Conservation (phyloP, 2,329 filamentous ascomycete species). For the Aspergillus sp. region DNA sequence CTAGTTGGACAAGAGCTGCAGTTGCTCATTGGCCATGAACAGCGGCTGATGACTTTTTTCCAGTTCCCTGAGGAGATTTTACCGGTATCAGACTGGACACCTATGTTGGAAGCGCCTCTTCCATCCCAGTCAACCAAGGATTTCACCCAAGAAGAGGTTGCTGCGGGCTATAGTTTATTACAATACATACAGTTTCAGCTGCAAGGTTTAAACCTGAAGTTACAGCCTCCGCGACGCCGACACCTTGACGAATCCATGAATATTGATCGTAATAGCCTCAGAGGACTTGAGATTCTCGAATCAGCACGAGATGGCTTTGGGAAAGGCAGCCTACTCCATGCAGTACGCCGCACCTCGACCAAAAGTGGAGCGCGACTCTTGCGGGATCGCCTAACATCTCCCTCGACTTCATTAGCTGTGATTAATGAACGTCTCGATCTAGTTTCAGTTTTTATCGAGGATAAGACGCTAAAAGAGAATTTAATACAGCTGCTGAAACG, state of each 20-base stretch:
- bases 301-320: slow-evolving; percentile 78
- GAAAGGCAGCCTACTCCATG: slow-evolving; percentile 83
- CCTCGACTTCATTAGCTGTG: slow-evolving; percentile 78
- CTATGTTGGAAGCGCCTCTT: slow-evolving; percentile 75
- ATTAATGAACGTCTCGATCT: slow-evolving; percentile 81
- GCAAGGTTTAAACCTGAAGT: slow-evolving; percentile 72
- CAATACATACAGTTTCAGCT: slow-evolving; percentile 80
- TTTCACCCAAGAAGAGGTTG: slow-evolving; percentile 69
- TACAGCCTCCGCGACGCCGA: slow-evolving; percentile 78
- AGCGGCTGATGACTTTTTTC: slow-evolving; percentile 74
- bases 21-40: slow-evolving; percentile 70
- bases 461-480: slow-evolving; percentile 68
- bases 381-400: slow-evolving; percentile 79
- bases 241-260: slow-evolving; percentile 76
- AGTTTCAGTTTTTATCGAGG: slow-evolving; percentile 70
- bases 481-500: slow-evolving; percentile 67
- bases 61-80: slow-evolving; percentile 45
- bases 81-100: slow-evolving; percentile 65
- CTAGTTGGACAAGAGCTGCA: slow-evolving; percentile 63
- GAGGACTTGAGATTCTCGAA: slow-evolving; percentile 82
- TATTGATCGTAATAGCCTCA: slow-evolving; percentile 89
- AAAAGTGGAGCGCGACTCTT: slow-evolving; percentile 86
- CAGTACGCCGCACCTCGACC: slow-evolving; percentile 85
- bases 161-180: slow-evolving; percentile 76
- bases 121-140: slow-evolving; percentile 50